Percentiles rank a stretch among this genome's conserved stretches.
These are phyloP conservation scores for Naganishia albida DNA, from an alignment of 1,284 basidiomycete genomes.

Conservation along the genomic window DNA sequence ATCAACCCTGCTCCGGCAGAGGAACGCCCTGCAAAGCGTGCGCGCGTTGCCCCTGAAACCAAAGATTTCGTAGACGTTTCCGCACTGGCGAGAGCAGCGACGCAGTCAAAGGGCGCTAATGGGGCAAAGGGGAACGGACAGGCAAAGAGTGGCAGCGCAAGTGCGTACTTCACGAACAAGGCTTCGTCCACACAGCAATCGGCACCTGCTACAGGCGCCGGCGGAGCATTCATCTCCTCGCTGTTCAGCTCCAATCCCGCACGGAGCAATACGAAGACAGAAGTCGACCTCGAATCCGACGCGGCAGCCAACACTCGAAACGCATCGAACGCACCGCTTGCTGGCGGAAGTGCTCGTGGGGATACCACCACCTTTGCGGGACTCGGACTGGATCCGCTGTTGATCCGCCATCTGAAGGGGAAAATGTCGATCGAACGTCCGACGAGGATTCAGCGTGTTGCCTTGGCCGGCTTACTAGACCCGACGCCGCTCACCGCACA, in stretches of 20 bases:
- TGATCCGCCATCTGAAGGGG: constrained; percentile 72
- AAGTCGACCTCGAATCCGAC: constrained; percentile 25
- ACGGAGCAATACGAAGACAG: constrained; percentile 50
- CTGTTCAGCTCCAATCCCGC: constrained; percentile 65
- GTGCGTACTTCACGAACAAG: constrained; percentile 4
- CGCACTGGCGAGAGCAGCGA: constrained; percentile 17
- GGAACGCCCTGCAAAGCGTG: constrained; percentile 4
- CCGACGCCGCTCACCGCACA: constrained; percentile 36
- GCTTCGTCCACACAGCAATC: neutral
- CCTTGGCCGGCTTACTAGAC: constrained; percentile 71
- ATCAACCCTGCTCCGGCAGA: neutral
- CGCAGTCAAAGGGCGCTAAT: neutral
- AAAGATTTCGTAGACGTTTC: constrained; percentile 52
- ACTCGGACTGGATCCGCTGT: constrained; percentile 76
- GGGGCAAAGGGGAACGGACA: neutral
- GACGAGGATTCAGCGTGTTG: constrained; percentile 84
- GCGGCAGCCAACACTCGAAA: constrained; percentile 41
- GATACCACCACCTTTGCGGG: constrained; percentile 73
- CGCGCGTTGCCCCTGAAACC: constrained; percentile 57
- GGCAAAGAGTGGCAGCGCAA: constrained; percentile 4
- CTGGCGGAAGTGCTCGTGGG: constrained; percentile 24
- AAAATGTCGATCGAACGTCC: constrained; percentile 85
- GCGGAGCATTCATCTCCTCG: constrained; percentile 78
- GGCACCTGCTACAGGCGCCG: neutral
- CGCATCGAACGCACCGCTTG: constrained; percentile 44